These are phyloP conservation scores for Solanum commersonii DNA, from an alignment of 257 asterid species.

Conservation along the genomic window DNA sequence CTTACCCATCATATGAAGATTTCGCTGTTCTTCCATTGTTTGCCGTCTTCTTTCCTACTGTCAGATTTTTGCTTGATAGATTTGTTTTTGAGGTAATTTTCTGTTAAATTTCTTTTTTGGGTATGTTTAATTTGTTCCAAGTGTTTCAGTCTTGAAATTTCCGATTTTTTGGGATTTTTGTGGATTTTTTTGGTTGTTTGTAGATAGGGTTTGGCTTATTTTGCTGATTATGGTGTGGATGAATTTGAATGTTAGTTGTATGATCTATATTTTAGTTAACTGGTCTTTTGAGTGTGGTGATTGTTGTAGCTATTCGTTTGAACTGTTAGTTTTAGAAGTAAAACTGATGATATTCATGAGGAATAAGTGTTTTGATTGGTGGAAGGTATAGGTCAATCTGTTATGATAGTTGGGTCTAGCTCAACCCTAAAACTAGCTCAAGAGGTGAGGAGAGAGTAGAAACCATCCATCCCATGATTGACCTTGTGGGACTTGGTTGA, in stretches of 20 bases:
- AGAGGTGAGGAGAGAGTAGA: not conserved
- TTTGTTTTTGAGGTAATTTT: constrained; percentile 66
- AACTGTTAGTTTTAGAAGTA: not conserved
- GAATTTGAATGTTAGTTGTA: not conserved
- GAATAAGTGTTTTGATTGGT: not conserved
- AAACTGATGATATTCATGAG: not conserved
- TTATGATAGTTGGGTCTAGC: not conserved
- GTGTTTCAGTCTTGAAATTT: not conserved
- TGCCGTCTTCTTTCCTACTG: constrained; percentile 61
- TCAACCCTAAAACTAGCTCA: not conserved
- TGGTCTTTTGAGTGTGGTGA: not conserved
- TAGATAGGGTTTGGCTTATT: not conserved
- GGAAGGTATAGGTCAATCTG: not conserved
- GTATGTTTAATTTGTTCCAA: not conserved
- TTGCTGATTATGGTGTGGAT: not conserved
- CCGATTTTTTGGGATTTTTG: not conserved
- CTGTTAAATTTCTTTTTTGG: not conserved
- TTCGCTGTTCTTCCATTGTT: constrained; percentile 61
- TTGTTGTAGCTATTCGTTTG: not conserved
- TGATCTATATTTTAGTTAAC: not conserved
- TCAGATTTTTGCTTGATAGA: constrained; percentile 85
- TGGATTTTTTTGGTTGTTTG: not conserved
- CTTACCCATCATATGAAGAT: constrained; percentile 63
- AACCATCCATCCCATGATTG: not conserved
- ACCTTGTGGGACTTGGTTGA: not conserved